Evolutionary conservation across 805 yeast genomes (phyloP).

Genomic region (Komagataella pastoris): DNA sequence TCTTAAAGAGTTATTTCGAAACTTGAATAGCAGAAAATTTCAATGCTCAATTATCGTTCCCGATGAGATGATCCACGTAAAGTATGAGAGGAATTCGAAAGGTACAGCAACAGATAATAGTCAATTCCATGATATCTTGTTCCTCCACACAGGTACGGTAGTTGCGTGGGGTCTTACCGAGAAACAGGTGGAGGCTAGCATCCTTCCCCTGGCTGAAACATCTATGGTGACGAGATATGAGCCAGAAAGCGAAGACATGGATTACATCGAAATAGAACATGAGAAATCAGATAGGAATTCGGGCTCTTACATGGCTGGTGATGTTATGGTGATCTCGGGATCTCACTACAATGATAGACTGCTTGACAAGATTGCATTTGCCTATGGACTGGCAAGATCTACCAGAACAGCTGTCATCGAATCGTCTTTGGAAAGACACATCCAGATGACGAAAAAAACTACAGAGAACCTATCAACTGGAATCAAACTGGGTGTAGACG

Average conservation of each 20-base stretch:
- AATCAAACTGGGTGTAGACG: slow-evolving; percentile 31
- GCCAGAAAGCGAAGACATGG: slow-evolving; percentile 79
- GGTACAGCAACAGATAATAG: slow-evolving; percentile 6
- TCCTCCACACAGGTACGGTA: slow-evolving; percentile 65
- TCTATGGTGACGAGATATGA: slow-evolving; percentile 35
- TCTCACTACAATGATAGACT: slow-evolving; percentile 29
- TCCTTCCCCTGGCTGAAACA: slow-evolving; percentile 36
- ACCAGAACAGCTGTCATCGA: slow-evolving; percentile 79
- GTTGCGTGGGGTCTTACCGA: slow-evolving; percentile 79
- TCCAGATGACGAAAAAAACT: slow-evolving; percentile 46
- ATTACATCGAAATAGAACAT: slow-evolving; percentile 37
- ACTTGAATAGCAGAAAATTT: not conserved
- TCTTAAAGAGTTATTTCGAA: not conserved
- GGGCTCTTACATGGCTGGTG: slow-evolving; percentile 43
- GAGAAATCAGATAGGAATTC: slow-evolving; percentile 8
- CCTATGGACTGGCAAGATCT: slow-evolving; percentile 77
- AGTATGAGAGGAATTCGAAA: slow-evolving; percentile 19
- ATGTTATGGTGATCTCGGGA: slow-evolving; percentile 55
- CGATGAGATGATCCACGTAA: slow-evolving; percentile 53
- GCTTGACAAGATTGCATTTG: slow-evolving; percentile 77
- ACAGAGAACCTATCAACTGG: slow-evolving; percentile 62
- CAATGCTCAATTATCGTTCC: slow-evolving; percentile 20
- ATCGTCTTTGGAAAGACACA: slow-evolving; percentile 52
- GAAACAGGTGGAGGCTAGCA: slow-evolving; percentile 24
- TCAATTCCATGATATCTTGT: slow-evolving; percentile 36